Percentiles rank a stretch among this genome's conserved stretches.
Conservation (phyloP, 179 eudicot genomes). For the Heliamphora pulchella region DNA sequence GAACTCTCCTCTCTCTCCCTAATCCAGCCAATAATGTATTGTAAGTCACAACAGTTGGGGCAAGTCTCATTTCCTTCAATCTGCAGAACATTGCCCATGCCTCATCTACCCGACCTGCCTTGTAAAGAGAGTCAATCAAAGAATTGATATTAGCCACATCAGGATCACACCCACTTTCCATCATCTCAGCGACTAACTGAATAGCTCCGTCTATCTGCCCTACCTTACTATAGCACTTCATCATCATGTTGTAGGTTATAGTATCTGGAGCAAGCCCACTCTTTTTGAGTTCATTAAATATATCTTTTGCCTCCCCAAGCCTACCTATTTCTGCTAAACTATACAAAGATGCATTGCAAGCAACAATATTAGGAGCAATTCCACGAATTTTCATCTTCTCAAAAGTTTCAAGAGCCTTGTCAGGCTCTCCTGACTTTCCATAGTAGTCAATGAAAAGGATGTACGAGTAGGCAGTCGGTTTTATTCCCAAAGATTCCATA, state of each 20-base stretch:
- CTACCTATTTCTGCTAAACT: constrained; percentile 74
- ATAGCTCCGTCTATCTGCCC: constrained; percentile 80
- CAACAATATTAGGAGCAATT: constrained; percentile 62
- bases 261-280: constrained; percentile 82
- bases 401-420: constrained; percentile 64
- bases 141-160: constrained; percentile 77
- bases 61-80: constrained; percentile 57
- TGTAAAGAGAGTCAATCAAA: constrained; percentile 75
- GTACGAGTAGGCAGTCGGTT: constrained; percentile 66
- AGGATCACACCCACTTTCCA: constrained; percentile 50
- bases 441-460: constrained; percentile 79
- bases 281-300: constrained; percentile 52
- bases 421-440: constrained; percentile 65
- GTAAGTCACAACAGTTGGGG: constrained; percentile 87
- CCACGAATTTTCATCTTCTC: constrained; percentile 75
- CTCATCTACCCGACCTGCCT: constrained; percentile 65
- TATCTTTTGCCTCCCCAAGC: constrained; percentile 63
- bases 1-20: constrained; percentile 67
- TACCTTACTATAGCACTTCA: constrained; percentile 76
- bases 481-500: constrained; percentile 45
- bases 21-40: constrained; percentile 80
- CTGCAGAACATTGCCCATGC: constrained; percentile 75
- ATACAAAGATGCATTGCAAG: constrained; percentile 78
- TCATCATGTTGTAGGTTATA: constrained; percentile 89
- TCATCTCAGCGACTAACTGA: constrained; percentile 61